phyloP scores from a whole-genome alignment of 305 asterid genomes.

The Salvia sclarea region DNA sequence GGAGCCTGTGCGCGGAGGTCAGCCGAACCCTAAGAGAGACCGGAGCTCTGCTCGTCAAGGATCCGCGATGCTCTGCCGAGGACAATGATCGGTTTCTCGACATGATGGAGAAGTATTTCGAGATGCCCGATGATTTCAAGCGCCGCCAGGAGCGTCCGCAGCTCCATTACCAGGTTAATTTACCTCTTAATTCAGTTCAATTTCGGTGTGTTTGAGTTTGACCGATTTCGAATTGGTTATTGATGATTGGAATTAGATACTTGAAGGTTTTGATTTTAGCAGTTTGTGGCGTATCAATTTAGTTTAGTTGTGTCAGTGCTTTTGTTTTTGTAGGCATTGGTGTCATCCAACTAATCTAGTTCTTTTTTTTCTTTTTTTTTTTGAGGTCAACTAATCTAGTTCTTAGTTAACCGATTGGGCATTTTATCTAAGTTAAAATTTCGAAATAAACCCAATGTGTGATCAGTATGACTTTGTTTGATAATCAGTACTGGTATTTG shows the following conservation, averaged over 20 bases:
- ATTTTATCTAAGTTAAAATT: too few species aligned
- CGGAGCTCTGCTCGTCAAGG: conserved; percentile 94
- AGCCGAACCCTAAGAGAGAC: conserved; percentile 86
- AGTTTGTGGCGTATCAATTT: neutral
- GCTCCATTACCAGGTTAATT: conserved; percentile 82
- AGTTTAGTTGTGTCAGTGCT: neutral
- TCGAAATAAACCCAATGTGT: neutral
- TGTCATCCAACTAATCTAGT: too few species aligned
- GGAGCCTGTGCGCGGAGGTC: conserved; percentile 68
- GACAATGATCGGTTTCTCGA: conserved; percentile 84
- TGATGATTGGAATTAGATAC: conserved; percentile 5
- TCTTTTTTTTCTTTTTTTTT: too few species aligned
- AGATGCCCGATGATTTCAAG: conserved; percentile 79
- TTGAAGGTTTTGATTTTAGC: neutral
- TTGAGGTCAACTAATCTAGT: too few species aligned
- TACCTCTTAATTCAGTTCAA: conserved; percentile 1
- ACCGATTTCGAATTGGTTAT: neutral
- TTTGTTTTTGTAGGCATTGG: neutral
- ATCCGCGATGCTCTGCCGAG: conserved; percentile 80
- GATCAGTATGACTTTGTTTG: neutral
- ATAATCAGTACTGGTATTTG: neutral
- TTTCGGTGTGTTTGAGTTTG: neutral
- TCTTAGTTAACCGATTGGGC: too few species aligned
- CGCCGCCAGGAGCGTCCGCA: conserved; percentile 83
- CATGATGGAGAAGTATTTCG: conserved; percentile 93